Base-by-base conservation (phyloP, 2,329 filamentous ascomycete genomes). In the Pseudogymnoascus destructans region DNA sequence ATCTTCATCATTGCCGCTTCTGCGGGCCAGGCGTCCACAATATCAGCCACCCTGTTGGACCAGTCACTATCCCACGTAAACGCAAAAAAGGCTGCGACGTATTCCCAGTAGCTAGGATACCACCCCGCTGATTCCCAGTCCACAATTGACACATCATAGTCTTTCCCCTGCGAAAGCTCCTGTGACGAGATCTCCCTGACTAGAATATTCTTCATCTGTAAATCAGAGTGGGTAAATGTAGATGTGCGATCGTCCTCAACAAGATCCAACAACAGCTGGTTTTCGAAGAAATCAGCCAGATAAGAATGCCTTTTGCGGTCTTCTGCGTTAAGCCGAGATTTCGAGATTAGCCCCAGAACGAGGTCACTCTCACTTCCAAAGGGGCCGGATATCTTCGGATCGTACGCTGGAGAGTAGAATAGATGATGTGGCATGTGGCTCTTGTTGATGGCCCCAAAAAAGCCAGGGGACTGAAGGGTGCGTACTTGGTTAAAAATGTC, bases 101-200 rank as follows among this genome's bases (percentile, higher is more conserved):
- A 62, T 49, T 64, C 61, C 62, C 60, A 64, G 36, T 63, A 64
- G 3, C 57, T 42, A 23, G 62, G 59, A 61, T 63, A 61, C 61
- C 59, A 62, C 4, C 63, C 63, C 15, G 63, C 57, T 3, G 57
- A 58, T 55, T 64, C 61, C 62, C 60, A 64, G 52, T 64, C 61
- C 11, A 63, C 46, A 52, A 64, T 30, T 10, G 52, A 52, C 3
- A 64, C 32, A 17, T 32, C 8, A 30, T 60, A 36, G 7, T 56
- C 52, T 15, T 38, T 57, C 11, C 13, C 27, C 57, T 59, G 13
- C 49, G 32, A 13, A 17, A 49, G 19, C 10, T 55, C 55, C 40
- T 59, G 23, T n/a, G n/a, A n/a, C n/a, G n/a, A n/a, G n/a, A n/a
- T n/a, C n/a, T n/a, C n/a, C n/a, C n/a, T n/a, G n/a, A n/a, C n/a